Evolutionary conservation across 2,329 filamentous ascomycete species (phyloP), one percentile per base, ranked within the genome.

Genomic region (Fonsecaea monophora): DNA sequence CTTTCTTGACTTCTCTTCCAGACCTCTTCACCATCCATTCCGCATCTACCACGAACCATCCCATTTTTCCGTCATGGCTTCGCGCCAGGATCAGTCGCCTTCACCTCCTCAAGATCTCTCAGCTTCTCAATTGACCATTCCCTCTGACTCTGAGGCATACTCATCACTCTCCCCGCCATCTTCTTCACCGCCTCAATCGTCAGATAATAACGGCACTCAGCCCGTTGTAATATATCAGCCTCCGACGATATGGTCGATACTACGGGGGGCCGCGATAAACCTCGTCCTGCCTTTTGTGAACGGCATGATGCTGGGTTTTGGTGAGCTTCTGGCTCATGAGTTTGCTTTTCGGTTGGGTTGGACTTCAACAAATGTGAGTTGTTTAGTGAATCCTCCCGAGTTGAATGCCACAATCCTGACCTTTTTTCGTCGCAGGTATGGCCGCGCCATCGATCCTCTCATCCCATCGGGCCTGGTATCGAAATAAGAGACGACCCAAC

Each of bases 241-340:
- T 3, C 94, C 95, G 2, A 96, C 93, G 0, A 75, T 96, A 53
- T 97, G 92, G 92, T 89, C 91, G 9, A 79, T 99, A 69, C 72
- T 97, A 62, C 88, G 94, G 63, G 92, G 95, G 42, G 92, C 93
- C 15, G 93, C 94, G 5, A 99, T 99, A 81, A 99, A 99, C 78
- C 83, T 99, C n/a, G 75, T 99, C 1, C 81, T 99, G 21, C 95
- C 95, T 0, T 99, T 99, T 75, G 88, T 99, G 76, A 99, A 99
- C 81, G 95, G 95, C 55, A 87, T 99, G 84, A 99, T 99, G 95
- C 82, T 99, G 75, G 95, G 95, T 1, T 97, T 99, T 76, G 95
- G 95, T 73, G 95, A 99, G 82, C 82, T 99, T 60, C 94, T 99
- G 79, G 95, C 95, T 62, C 95, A 99, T 77, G 95, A 99, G 82